Conservation (phyloP, 108 stramenopile species). For the Aurantiochytrium sp. region DNA sequence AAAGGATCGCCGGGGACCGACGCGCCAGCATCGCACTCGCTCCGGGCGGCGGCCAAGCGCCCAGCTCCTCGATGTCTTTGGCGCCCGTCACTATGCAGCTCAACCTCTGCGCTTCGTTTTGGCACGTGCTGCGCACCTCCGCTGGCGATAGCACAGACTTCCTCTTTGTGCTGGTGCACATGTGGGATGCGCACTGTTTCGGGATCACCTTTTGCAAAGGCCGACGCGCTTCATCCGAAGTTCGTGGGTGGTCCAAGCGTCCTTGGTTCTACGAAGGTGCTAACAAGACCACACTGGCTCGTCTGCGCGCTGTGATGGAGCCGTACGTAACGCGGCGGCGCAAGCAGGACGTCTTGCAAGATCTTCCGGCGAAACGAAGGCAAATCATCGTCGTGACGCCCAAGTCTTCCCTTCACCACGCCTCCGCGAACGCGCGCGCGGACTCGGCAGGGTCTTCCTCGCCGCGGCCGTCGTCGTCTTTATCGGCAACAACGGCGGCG, state of each 20-base stretch:
- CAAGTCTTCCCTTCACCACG: not conserved
- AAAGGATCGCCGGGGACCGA: too few species aligned
- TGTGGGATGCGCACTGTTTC: slow-evolving; percentile 30
- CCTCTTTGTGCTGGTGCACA: not conserved
- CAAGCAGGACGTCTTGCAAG: not conserved
- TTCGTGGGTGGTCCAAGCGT: not conserved
- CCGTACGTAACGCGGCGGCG: not conserved
- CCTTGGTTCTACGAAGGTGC: not conserved
- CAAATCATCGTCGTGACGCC: not conserved
- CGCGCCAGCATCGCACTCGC: too few species aligned
- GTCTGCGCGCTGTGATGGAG: not conserved
- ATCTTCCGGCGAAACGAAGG: not conserved
- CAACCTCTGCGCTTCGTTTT: not conserved
- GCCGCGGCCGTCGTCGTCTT: too few species aligned
- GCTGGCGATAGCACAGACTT: not conserved
- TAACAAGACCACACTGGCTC: not conserved
- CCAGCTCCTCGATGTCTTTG: too few species aligned
- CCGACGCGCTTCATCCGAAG: too few species aligned
- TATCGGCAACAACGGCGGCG: too few species aligned
- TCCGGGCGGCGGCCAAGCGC: too few species aligned
- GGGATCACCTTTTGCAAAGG: not conserved
- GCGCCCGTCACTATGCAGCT: too few species aligned
- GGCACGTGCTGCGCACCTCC: not conserved
- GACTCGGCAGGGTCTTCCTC: too few species aligned
- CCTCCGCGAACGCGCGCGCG: too few species aligned